Percentiles rank a stretch among this genome's conserved stretches.
Evolutionary conservation across 2,329 filamentous ascomycete genomes (phyloP).

Genomic region (Pseudogymnoascus sp.): DNA sequence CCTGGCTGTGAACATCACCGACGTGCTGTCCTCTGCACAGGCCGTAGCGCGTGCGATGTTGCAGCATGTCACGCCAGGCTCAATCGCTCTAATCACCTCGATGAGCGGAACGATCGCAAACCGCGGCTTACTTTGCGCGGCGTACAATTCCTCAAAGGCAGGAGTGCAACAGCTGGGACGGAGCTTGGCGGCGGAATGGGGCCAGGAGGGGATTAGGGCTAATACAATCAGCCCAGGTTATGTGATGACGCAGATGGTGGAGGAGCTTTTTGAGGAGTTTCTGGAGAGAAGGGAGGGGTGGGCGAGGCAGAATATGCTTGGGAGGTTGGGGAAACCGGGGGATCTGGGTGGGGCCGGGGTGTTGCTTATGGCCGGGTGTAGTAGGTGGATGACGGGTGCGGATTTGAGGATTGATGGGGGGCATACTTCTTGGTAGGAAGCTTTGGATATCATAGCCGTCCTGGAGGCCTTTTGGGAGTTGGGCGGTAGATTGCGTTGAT

Average conservation of each 20-base stretch:
- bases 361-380: conserved; percentile 58
- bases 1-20: conserved; percentile 80
- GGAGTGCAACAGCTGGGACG: conserved; percentile 63
- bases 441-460: not conserved
- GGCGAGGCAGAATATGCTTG: conserved; percentile 84
- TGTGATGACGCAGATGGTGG: conserved; percentile 76
- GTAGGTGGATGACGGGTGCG: conserved; percentile 58
- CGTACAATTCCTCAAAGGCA: conserved; percentile 71
- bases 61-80: conserved; percentile 50
- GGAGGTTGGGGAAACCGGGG: conserved; percentile 54
- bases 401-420: not conserved
- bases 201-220: conserved; percentile 57
- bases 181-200: conserved; percentile 68
- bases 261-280: conserved; percentile 65
- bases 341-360: conserved; percentile 65
- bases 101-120: conserved; percentile 66
- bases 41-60: conserved; percentile 75
- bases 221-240: conserved; percentile 77
- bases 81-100: conserved; percentile 59
- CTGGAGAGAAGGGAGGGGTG: conserved; percentile 61
- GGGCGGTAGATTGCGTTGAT: not conserved
- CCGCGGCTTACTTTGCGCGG: conserved; percentile 57
- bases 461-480: not conserved
- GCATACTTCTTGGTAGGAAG: not conserved
- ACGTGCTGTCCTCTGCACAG: conserved; percentile 76